phyloP scores from a whole-genome alignment of 2,329 filamentous ascomycete species.

The Graphiopsis chlorocephala region DNA sequence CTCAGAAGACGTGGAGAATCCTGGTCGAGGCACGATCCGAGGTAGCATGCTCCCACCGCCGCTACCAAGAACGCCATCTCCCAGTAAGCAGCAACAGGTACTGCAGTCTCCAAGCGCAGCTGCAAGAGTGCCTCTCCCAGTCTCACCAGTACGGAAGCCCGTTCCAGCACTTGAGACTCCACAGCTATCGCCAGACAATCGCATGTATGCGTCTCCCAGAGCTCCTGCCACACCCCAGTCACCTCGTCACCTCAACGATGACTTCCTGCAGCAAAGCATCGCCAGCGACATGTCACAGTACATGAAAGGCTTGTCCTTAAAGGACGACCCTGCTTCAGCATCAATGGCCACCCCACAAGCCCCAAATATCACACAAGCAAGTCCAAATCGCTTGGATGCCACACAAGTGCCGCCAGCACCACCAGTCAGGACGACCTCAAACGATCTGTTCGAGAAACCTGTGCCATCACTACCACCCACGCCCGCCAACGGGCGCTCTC shows the following conservation, averaged over 20 bases:
- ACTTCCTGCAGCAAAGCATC: slow-evolving; percentile 49
- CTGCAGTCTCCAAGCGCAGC: slow-evolving; percentile 41
- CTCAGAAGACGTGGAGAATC: slow-evolving; percentile 32
- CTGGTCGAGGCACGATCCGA: slow-evolving; percentile 23
- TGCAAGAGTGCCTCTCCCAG: slow-evolving; percentile 44
- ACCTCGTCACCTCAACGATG: slow-evolving; percentile 39
- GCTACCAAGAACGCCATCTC: slow-evolving; percentile 40
- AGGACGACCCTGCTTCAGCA: slow-evolving; percentile 29
- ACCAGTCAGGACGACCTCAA: not conserved
- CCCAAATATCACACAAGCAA: not conserved
- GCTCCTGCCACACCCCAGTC: slow-evolving; percentile 33
- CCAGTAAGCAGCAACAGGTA: slow-evolving; percentile 38
- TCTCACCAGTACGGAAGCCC: slow-evolving; percentile 45
- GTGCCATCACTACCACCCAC: slow-evolving; percentile 18
- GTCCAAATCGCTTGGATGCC: not conserved
- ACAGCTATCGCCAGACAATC: slow-evolving; percentile 28
- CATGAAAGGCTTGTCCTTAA: slow-evolving; percentile 34
- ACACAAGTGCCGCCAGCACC: not conserved
- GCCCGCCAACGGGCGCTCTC: not conserved
- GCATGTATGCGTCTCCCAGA: slow-evolving; percentile 31
- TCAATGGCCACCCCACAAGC: slow-evolving; percentile 25
- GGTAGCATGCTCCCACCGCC: slow-evolving; percentile 35
- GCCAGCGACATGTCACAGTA: slow-evolving; percentile 43
- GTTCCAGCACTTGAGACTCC: slow-evolving; percentile 33
- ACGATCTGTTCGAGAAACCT: slow-evolving; percentile 11